Evolutionary conservation across 2,329 filamentous ascomycete species (phyloP).

Genomic region (Venturia asperata): DNA sequence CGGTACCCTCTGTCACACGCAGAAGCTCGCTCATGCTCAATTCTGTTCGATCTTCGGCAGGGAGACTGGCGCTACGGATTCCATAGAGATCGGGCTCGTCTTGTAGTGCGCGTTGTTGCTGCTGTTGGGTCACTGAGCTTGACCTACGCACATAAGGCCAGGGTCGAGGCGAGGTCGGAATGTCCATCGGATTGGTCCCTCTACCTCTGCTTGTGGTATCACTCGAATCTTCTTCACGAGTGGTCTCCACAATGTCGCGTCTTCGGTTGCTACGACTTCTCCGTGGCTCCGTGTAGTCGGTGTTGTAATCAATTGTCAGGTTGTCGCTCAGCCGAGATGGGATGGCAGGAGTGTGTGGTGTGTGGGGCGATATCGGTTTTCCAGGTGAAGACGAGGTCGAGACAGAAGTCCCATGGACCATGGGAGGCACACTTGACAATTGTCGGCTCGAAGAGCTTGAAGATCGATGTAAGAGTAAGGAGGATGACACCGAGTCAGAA

Average conservation of each 20-base stretch:
- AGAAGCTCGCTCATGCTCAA: constrained; percentile 20
- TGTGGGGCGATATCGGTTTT: constrained; percentile 88
- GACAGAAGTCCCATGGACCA: constrained; percentile 59
- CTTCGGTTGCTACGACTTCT: constrained; percentile 26
- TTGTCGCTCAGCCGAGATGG: constrained; percentile 90
- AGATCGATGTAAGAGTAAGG: constrained; percentile 74
- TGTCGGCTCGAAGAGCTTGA: constrained; percentile 72
- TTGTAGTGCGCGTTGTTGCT: constrained; percentile 12
- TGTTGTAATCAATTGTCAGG: constrained; percentile 66
- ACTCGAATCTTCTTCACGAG: constrained; percentile 14
- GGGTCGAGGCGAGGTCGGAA: constrained; percentile 60
- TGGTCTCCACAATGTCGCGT: constrained; percentile 5
- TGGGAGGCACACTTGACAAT: constrained; percentile 55
- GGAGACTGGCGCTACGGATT: constrained; percentile 16
- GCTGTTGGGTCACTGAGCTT: constrained; percentile 4
- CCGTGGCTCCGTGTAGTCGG: constrained; percentile 49
- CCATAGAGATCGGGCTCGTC: constrained; percentile 20
- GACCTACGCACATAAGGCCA: constrained; percentile 50
- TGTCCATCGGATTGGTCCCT: constrained; percentile 62
- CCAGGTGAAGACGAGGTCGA: constrained; percentile 84
- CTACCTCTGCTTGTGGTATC: constrained; percentile 26
- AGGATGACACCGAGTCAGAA: constrained; percentile 90
- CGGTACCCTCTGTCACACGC: constrained; percentile 6
- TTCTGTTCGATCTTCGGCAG: constrained; percentile 15
- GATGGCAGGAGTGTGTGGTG: constrained; percentile 87